These are phyloP conservation scores for Exophiala phaeomuriformis DNA, from an alignment of 2,329 filamentous ascomycete genomes.

Conservation along the genomic window DNA sequence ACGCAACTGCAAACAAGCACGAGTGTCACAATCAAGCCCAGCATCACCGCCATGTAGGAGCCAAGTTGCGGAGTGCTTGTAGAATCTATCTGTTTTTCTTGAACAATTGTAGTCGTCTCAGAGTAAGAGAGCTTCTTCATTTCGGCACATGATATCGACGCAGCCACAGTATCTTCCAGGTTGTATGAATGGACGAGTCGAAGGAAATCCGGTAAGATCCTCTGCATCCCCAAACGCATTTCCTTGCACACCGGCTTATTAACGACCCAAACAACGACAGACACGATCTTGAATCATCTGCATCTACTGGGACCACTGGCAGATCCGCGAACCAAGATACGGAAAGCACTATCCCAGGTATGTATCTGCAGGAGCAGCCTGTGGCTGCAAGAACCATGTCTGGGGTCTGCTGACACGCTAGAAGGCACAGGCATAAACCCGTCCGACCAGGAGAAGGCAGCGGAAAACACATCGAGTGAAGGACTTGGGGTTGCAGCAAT, in stretches of 20 bases:
- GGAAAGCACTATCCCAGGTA: constrained; percentile 1
- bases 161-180: not conserved
- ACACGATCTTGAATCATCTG: constrained; percentile 1
- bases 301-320: constrained; percentile 1
- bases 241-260: not conserved
- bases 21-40: too few species aligned
- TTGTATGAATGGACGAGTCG: constrained; percentile 26
- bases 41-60: too few species aligned
- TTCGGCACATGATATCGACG: not conserved
- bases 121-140: too few species aligned
- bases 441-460: not conserved
- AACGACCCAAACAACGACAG: constrained; percentile 8
- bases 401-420: not conserved
- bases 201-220: constrained; percentile 31
- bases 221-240: not conserved
- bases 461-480: not conserved
- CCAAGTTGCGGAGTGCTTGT: too few species aligned
- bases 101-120: too few species aligned
- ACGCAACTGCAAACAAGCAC: not conserved
- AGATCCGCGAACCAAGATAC: not conserved
- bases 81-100: too few species aligned
- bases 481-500: constrained; percentile 15
- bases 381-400: not conserved
- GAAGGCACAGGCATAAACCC: constrained; percentile 2
- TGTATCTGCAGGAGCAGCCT: not conserved